Evolutionary conservation across 1,139 yeast genomes (phyloP).

Genomic region (Pichia sp.): DNA sequence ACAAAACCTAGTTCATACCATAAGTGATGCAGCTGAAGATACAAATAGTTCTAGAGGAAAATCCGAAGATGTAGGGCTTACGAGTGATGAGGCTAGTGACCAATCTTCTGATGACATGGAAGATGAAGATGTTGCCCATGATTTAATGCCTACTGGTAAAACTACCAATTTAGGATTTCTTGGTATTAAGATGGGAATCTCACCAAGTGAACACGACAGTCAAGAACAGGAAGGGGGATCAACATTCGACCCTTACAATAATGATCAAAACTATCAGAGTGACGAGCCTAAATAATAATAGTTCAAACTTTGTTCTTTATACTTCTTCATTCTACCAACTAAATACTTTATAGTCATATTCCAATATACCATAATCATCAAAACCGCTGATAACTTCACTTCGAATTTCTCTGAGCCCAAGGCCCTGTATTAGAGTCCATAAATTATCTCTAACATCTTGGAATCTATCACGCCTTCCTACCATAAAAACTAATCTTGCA

Average conservation of each 20-base stretch:
- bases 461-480: conserved; percentile 66
- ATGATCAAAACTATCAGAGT: conserved; percentile 5
- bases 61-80: conserved; percentile 1
- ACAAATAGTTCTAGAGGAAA: conserved; percentile 2
- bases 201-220: neutral
- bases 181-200: conserved; percentile 14
- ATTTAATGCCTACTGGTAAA: neutral
- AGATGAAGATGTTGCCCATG: conserved; percentile 14
- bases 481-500: conserved; percentile 51
- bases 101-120: conserved; percentile 3
- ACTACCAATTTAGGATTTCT: conserved; percentile 17
- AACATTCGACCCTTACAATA: too few species aligned
- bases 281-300: too few species aligned
- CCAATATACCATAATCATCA: conserved; percentile 81
- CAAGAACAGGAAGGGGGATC: too few species aligned
- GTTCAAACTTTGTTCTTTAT: too few species aligned
- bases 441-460: conserved; percentile 55
- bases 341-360: conserved; percentile 49
- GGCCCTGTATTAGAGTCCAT: conserved; percentile 44
- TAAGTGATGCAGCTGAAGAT: conserved; percentile 8
- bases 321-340: conserved; percentile 20
- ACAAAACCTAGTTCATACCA: conserved; percentile 7
- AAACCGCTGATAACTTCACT: conserved; percentile 50
- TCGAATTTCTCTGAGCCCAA: conserved; percentile 27
- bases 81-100: conserved; percentile 1